These are phyloP conservation scores for Cystobasidium pallidum DNA, from an alignment of 1,284 basidiomycete species.

Conservation along the genomic window DNA sequence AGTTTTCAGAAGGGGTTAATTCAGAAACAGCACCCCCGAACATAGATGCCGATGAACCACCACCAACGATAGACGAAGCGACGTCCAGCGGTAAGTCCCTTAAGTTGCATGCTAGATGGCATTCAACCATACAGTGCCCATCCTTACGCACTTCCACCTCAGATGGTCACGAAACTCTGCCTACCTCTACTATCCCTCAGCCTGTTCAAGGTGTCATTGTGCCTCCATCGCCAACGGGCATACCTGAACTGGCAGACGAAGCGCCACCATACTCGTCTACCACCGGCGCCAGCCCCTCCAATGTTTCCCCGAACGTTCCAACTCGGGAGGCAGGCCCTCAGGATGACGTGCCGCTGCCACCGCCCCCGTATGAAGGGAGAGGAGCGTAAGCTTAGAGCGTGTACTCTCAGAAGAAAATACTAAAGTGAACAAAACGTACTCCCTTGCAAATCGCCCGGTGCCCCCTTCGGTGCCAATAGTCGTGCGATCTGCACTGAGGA, in stretches of 20 bases:
- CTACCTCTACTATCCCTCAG: neutral
- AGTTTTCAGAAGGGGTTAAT: conserved; percentile 29
- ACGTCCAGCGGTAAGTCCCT: conserved; percentile 8
- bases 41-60: conserved; percentile 36
- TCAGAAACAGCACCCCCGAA: conserved; percentile 34
- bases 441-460: no score
- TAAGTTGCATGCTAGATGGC: no score
- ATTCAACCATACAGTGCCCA: no score
- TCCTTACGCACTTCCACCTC: neutral
- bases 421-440: no score
- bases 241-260: conserved; percentile 20
- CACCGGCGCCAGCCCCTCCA: conserved; percentile 3
- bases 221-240: neutral
- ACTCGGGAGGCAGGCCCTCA: neutral
- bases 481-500: no score
- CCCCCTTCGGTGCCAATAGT: no score
- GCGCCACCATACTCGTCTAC: conserved; percentile 33
- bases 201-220: neutral
- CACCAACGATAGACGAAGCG: conserved; percentile 40
- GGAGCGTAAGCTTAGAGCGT: no score
- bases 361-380: conserved; percentile 31
- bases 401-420: no score
- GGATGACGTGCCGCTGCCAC: conserved; percentile 8
- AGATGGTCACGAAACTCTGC: conserved; percentile 22
- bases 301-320: neutral